Evolutionary conservation across 495 filamentous ascomycete species (phyloP), one percentile per base, ranked within the genome.

Genomic region (Aspergillus sparsus): DNA sequence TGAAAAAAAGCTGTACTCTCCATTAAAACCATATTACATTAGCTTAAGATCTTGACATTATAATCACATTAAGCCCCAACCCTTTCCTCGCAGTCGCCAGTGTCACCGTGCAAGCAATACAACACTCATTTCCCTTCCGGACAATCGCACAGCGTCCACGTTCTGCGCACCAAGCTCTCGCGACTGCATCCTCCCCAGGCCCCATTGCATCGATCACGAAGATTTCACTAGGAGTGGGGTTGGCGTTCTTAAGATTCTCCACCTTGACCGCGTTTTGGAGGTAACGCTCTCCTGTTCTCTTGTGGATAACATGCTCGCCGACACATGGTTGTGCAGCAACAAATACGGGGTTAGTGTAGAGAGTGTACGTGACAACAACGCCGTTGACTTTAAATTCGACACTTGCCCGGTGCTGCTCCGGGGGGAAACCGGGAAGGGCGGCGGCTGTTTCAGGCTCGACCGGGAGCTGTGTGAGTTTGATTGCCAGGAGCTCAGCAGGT

Each of bases 131-230:
- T 8, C 16, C 55, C 33, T 61, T 54, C 52, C 57, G 49, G 37
- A 61, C 58, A 18, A 31, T 50, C 9, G 42, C 49, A 11, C 13
- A 62, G 2, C 21, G 34, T 16, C 34, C 53, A 41, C 57, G 61
- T 36, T n/a, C 35, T 12, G 54, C 65, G 21, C 21, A 27, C 21
- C 21, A 27, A 27, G 21, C 21, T 27, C 21, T 27, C 21, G 21
- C 21, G 1, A 27, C 21, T 27, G 21, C 21, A 18, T 18, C 13
- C 37, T 41, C 37, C n/a, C 37, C 37, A 4, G 10, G 37, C 11
- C 37, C 37, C 3, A n/a, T 41, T 10, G 37, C 7, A n/a, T 41
- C 37, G 8, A 41, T 41, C 11, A 41, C 7, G 11, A 41, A n/a
- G 4, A 41, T 2, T 41, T n/a, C n/a, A 0, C 37, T 5, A 9